Evolutionary conservation across 2,329 filamentous ascomycete species (phyloP).

Genomic region (Sarocladiaceae sp.): DNA sequence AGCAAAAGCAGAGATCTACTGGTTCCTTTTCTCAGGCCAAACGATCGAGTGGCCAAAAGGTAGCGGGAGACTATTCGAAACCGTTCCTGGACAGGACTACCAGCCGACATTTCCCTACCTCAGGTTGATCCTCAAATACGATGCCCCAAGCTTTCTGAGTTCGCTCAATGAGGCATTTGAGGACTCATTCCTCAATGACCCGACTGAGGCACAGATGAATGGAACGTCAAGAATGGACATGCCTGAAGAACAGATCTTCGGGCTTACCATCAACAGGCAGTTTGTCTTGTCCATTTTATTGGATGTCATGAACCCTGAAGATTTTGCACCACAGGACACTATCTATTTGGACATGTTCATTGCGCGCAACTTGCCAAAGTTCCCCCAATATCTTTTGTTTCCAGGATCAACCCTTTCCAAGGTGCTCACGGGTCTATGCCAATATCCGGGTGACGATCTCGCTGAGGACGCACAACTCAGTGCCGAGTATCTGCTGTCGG

Average conservation of each 20-base stretch:
- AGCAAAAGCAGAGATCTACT: slow-evolving; percentile 87
- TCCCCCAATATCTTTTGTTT: slow-evolving; percentile 89
- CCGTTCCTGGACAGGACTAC: slow-evolving; percentile 47
- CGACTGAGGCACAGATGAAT: slow-evolving; percentile 57
- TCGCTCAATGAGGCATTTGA: slow-evolving; percentile 97
- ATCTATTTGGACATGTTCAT: slow-evolving; percentile 99
- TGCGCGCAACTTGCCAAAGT: slow-evolving; percentile 91
- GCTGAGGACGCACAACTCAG: slow-evolving; percentile 96
- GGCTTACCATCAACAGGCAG: slow-evolving; percentile 78
- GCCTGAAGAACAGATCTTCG: slow-evolving; percentile 62
- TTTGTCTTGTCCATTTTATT: slow-evolving; percentile 88
- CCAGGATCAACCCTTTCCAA: slow-evolving; percentile 80
- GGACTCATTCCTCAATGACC: slow-evolving; percentile 85
- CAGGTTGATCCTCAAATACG: slow-evolving; percentile 78
- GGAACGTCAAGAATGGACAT: slow-evolving; percentile 46
- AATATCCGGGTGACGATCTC: slow-evolving; percentile 74
- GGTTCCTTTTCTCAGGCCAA: slow-evolving; percentile 87
- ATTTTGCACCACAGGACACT: slow-evolving; percentile 76
- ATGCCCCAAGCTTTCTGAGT: slow-evolving; percentile 88
- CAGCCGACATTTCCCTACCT: slow-evolving; percentile 84
- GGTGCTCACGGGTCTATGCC: slow-evolving; percentile 77
- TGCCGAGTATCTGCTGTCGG: slow-evolving; percentile 87
- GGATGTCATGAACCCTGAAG: slow-evolving; percentile 77
- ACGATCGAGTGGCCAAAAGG: slow-evolving; percentile 70
- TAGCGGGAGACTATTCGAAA: slow-evolving; percentile 56